Evolutionary conservation across 2,329 filamentous ascomycete genomes (phyloP), one percentile per base, ranked within the genome.

Genomic region (Colletotrichum sp.): DNA sequence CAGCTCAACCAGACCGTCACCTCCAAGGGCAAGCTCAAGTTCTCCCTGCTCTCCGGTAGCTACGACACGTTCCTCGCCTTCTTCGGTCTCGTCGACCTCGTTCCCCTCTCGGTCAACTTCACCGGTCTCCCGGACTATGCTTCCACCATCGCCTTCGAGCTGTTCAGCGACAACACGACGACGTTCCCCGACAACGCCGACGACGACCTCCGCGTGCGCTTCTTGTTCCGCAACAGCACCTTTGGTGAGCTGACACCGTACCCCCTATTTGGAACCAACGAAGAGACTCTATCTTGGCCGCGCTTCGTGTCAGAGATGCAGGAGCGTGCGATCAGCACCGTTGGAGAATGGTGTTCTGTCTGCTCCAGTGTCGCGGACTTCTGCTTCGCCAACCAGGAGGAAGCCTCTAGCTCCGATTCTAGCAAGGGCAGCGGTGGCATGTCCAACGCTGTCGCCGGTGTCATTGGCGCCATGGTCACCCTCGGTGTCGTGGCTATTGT

Each of bases 21-120:
- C 7, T 78, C 80, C 13, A 21, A 80, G 71, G 83, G 80, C 36
- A 80, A 81, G 74, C 80, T 82, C 63, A 85, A 85, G 77, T 83
- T 85, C 74, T 82, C 81, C 15, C 80, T 85, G 3, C 79, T 84
- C 2, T 80, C 83, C 1, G 83, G 83, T 18, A 83, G 82, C 74
- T 84, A 85, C 75, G 82, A 84, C 60, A 84, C 83, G 5, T 83
- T 85, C 78, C 79, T 85, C n/a, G 80, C 83, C 28, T 84, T 85
- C 75, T 84, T 84, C 55, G 83, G 83, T 18, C 69, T 84, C 15
- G 74, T 79, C 0, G 80, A 79, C 30, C 80, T 85, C 39, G 72
- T 80, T 4, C 71, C 80, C 2, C 76, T 81, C 5, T 83, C 81
- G 10, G 69, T 76, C 3, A 72, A 83, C 74, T 84, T 85, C 68